phyloP scores from a whole-genome alignment of 192 early-diverging fungal species.

The Cladochytrium replicatum region DNA sequence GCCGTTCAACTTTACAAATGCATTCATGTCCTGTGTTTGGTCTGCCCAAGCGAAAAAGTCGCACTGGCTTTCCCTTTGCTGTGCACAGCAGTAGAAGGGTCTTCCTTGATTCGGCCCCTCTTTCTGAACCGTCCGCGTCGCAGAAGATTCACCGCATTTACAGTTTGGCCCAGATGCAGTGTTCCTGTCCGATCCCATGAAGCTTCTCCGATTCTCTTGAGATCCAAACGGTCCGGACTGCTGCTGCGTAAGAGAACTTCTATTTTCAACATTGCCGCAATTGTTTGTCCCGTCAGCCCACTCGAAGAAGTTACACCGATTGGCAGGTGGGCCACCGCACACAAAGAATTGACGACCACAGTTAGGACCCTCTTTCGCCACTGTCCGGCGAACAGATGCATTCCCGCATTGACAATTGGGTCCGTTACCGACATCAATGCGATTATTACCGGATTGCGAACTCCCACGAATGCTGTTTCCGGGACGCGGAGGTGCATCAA shows the following conservation, averaged over 20 bases:
- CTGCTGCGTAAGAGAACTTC: neutral
- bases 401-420: too few species aligned
- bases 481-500: too few species aligned
- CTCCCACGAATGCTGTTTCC: too few species aligned
- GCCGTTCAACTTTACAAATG: neutral
- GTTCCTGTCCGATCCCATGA: neutral
- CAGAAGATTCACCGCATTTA: slow-evolving; percentile 17
- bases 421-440: too few species aligned
- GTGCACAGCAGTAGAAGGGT: slow-evolving; percentile 17
- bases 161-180: neutral
- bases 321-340: too few species aligned
- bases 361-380: too few species aligned
- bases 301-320: slow-evolving; percentile 3
- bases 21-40: neutral
- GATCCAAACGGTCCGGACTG: neutral
- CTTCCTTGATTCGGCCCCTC: slow-evolving; percentile 12
- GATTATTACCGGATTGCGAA: too few species aligned
- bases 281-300: slow-evolving; percentile 7
- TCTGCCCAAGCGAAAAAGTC: slow-evolving; percentile 56
- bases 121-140: slow-evolving; percentile 6
- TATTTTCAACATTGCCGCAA: neutral
- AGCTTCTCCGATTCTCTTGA: neutral
- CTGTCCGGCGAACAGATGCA: too few species aligned
- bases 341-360: too few species aligned
- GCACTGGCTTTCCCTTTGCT: slow-evolving; percentile 19